These are phyloP conservation scores for Actinomortierella ambigua DNA, from an alignment of 371 early-diverging fungal species.

Conservation along the genomic window DNA sequence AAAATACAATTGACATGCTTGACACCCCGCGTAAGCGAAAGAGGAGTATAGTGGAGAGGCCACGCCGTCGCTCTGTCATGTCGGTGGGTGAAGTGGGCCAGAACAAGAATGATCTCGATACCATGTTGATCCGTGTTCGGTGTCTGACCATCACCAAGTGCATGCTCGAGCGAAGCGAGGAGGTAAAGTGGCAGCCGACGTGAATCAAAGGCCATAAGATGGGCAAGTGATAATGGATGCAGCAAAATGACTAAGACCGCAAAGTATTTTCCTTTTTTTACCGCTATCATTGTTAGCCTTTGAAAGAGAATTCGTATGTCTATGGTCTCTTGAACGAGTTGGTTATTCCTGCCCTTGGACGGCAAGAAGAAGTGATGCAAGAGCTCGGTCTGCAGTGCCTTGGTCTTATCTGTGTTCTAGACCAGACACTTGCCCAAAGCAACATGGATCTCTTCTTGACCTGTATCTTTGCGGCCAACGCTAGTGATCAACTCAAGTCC, in stretches of 20 bases:
- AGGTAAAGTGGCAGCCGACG: conserved; percentile 21
- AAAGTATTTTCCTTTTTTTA: neutral
- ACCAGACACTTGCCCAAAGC: conserved; percentile 44
- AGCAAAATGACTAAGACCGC: neutral
- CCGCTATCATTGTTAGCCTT: conserved; percentile 39
- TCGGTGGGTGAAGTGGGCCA: conserved; percentile 41
- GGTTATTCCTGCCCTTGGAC: conserved; percentile 80
- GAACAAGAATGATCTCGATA: conserved; percentile 52
- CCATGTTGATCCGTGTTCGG: conserved; percentile 64
- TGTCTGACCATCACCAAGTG: conserved; percentile 76
- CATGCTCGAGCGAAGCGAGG: conserved; percentile 74
- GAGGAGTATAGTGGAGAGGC: conserved; percentile 26
- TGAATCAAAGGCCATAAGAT: neutral
- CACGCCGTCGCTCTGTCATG: conserved; percentile 27
- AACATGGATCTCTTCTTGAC: conserved; percentile 46
- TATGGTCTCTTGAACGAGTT: conserved; percentile 81
- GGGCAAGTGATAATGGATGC: neutral
- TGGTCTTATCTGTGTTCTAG: conserved; percentile 77
- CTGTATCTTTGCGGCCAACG: conserved; percentile 44
- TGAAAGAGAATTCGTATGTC: conserved; percentile 77
- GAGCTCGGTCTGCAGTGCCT: conserved; percentile 84
- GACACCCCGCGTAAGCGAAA: conserved; percentile 34
- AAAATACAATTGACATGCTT: conserved; percentile 29
- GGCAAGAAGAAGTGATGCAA: conserved; percentile 67
- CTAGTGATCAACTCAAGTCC: conserved; percentile 19